A percentile compares a stretch with the other conserved stretches of the same genome.
These are phyloP conservation scores for Salvia hispanica DNA, from an alignment of 257 asterid genomes.

Conservation along the genomic window DNA sequence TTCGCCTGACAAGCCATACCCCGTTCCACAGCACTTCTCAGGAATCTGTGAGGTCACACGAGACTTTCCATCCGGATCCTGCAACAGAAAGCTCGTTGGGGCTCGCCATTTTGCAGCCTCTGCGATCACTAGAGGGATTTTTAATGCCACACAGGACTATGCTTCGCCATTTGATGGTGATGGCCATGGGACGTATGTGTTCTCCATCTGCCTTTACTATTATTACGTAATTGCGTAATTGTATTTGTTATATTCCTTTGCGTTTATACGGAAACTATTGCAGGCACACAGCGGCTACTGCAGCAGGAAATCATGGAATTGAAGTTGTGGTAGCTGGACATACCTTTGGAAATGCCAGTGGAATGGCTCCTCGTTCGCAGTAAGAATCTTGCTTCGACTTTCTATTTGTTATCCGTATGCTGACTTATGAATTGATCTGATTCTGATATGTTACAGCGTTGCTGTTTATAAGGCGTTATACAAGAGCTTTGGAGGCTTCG, in stretches of 20 bases:
- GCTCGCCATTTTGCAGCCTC: constrained; percentile 99
- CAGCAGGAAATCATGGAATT: constrained; percentile 97
- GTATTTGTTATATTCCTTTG: background rate
- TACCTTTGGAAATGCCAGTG: constrained; percentile 96
- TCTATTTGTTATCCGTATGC: background rate
- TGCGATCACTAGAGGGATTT: constrained; percentile 95
- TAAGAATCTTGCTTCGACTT: constrained; percentile 44
- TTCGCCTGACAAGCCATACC: constrained; percentile 64
- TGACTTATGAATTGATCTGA: constrained; percentile 28
- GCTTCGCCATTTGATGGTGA: constrained; percentile 97
- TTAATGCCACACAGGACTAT: constrained; percentile 89
- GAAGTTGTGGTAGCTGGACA: constrained; percentile 89
- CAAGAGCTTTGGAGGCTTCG: constrained; percentile 99
- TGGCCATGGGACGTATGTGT: constrained; percentile 98
- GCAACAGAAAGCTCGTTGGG: constrained; percentile 94
- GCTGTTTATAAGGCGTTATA: constrained; percentile 96
- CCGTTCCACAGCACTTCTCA: constrained; percentile 79
- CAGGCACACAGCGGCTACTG: constrained; percentile 95
- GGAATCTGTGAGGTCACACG: constrained; percentile 97
- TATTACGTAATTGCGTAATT: background rate
- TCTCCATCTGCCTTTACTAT: background rate
- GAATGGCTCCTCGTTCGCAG: constrained; percentile 99
- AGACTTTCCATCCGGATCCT: constrained; percentile 96
- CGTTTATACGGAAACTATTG: background rate
- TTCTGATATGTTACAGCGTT: constrained; percentile 49